Percentiles rank a stretch among this genome's conserved stretches.
These are phyloP conservation scores for Zanthoxylum bungeanum DNA, from an alignment of 345 rosid genomes.

Conservation along the genomic window DNA sequence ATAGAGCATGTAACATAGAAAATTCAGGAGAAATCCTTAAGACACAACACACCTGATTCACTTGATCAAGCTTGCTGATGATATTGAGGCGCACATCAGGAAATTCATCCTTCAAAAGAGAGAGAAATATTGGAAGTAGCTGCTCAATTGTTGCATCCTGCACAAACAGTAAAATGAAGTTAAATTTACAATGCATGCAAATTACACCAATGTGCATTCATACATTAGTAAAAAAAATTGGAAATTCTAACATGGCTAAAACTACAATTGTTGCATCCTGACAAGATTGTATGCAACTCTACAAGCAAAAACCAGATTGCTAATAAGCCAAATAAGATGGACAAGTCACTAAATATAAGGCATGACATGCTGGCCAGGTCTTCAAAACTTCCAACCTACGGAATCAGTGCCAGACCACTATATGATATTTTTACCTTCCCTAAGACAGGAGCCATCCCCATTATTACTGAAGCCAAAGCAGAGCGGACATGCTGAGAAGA, in stretches of 20 bases:
- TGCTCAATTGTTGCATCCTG: constrained; percentile 95
- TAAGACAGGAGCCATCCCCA: constrained; percentile 97
- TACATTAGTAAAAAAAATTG: background rate
- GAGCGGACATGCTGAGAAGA: constrained; percentile 98
- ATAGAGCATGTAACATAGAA: background rate
- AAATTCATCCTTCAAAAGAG: constrained; percentile 92
- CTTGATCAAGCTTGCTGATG: constrained; percentile 98
- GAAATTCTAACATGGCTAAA: background rate
- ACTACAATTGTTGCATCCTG: too few species aligned
- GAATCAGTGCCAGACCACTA: background rate
- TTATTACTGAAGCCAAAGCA: constrained; percentile 95
- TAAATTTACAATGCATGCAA: constrained; percentile 4
- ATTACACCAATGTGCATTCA: background rate
- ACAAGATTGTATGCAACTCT: background rate
- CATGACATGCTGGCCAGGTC: background rate
- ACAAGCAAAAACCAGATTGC: too few species aligned
- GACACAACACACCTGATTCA: constrained; percentile 68
- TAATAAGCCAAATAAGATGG: background rate
- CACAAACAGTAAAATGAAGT: constrained; percentile 21
- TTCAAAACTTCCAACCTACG: background rate
- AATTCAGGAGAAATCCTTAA: constrained; percentile 1
- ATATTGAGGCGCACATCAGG: constrained; percentile 96
- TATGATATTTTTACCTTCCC: constrained; percentile 40
- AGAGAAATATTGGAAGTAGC: constrained; percentile 95
- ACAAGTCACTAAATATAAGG: background rate